Conservation (phyloP, 2,329 filamentous ascomycete genomes). For the Lanzia echinophila region DNA sequence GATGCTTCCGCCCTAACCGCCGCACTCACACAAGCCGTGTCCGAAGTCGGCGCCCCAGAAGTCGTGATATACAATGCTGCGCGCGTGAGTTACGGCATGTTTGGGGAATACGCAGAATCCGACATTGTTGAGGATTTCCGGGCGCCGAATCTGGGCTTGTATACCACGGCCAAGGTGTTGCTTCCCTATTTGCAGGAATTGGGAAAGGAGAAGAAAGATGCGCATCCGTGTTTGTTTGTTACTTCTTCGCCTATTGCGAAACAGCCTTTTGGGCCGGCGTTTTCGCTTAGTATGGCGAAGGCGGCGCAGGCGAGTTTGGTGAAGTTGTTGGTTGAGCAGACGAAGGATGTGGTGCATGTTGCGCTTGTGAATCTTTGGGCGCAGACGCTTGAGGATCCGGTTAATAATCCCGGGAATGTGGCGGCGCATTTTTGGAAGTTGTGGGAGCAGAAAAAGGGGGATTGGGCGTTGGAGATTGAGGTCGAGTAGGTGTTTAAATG, state of each 20-base stretch:
- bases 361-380: slow-evolving; percentile 42
- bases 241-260: slow-evolving; percentile 1
- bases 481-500: neutral
- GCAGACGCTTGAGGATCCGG: slow-evolving; percentile 34
- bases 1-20: slow-evolving; percentile 28
- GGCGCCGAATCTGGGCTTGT: slow-evolving; percentile 43
- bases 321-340: slow-evolving; percentile 35
- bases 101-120: slow-evolving; percentile 37
- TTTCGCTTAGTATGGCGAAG: slow-evolving; percentile 45
- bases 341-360: slow-evolving; percentile 36
- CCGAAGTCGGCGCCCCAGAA: slow-evolving; percentile 32
- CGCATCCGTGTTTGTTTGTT: slow-evolving; percentile 5
- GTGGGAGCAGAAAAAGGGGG: slow-evolving; percentile 34
- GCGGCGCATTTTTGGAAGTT: slow-evolving; percentile 39
- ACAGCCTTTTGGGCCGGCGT: slow-evolving; percentile 41
- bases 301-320: slow-evolving; percentile 45
- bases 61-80: slow-evolving; percentile 47
- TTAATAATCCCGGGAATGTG: slow-evolving; percentile 40
- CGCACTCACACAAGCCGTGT: slow-evolving; percentile 35
- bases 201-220: neutral
- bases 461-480: slow-evolving; percentile 34
- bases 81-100: slow-evolving; percentile 36
- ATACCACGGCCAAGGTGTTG: slow-evolving; percentile 27
- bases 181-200: neutral
- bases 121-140: slow-evolving; percentile 45